These are phyloP conservation scores for Colletotrichum simmondsii DNA, from an alignment of 2,329 filamentous ascomycete genomes.

Conservation along the genomic window DNA sequence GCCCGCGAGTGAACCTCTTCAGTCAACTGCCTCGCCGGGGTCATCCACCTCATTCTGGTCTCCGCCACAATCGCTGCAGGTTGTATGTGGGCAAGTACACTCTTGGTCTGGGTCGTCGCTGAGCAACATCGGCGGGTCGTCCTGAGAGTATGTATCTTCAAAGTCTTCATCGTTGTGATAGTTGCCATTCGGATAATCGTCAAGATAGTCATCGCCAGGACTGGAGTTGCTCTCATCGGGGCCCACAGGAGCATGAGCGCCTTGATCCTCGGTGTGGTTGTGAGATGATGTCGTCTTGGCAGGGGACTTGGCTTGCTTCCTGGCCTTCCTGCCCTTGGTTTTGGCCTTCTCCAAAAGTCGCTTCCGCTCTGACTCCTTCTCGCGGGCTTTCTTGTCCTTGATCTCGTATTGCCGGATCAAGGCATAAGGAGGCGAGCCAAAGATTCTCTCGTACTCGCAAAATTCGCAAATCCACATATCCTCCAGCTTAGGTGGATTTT, in stretches of 20 bases:
- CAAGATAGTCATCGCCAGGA: conserved; percentile 50
- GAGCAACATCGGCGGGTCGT: conserved; percentile 34
- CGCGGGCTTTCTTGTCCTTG: conserved; percentile 87
- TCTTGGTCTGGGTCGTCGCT: conserved; percentile 33
- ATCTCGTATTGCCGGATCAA: conserved; percentile 93
- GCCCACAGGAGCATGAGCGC: conserved; percentile 38
- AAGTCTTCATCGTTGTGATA: conserved; percentile 21
- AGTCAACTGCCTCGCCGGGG: conserved; percentile 19
- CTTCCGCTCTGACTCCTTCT: conserved; percentile 86
- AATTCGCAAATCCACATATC: conserved; percentile 98
- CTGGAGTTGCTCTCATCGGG: conserved; percentile 47
- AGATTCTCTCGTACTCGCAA: conserved; percentile 97
- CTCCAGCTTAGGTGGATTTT: conserved; percentile 75
- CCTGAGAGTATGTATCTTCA: conserved; percentile 24
- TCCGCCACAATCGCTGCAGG: conserved; percentile 15
- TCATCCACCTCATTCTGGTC: conserved; percentile 11
- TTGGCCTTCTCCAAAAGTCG: conserved; percentile 91
- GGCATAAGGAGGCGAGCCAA: conserved; percentile 85
- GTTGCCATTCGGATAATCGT: conserved; percentile 37
- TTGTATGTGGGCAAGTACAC: conserved; percentile 1
- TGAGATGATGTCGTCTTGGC: conserved; percentile 50
- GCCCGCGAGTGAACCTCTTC: background rate
- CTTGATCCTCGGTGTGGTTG: conserved; percentile 39
- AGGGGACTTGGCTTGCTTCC: conserved; percentile 80
- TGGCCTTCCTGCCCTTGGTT: conserved; percentile 90